Conservation (phyloP, 345 rosid species). For the Gossypium thurberi region DNA sequence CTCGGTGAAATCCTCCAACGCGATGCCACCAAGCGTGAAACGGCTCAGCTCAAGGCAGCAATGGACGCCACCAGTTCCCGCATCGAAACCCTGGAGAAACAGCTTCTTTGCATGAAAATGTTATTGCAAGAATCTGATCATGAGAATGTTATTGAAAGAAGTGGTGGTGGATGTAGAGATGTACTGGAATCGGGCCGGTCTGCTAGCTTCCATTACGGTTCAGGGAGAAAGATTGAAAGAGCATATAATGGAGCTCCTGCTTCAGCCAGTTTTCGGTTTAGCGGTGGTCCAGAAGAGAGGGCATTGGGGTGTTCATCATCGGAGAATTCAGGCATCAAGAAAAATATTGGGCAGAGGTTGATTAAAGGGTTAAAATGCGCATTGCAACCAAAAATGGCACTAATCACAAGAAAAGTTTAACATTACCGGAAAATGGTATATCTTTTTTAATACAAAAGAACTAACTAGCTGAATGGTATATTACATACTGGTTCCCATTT, state of each 20-base stretch:
- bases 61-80: constrained; percentile 66
- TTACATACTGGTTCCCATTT: no score
- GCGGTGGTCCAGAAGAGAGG: constrained; percentile 15
- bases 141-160: constrained; percentile 12
- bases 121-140: constrained; percentile 25
- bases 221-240: constrained; percentile 31
- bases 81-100: constrained; percentile 60
- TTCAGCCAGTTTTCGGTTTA: constrained; percentile 37
- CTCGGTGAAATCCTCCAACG: constrained; percentile 67
- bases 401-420: not conserved
- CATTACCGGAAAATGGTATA: constrained; percentile 6
- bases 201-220: constrained; percentile 51
- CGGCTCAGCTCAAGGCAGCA: constrained; percentile 54
- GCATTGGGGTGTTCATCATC: not conserved
- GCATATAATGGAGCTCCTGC: constrained; percentile 44
- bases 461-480: no score
- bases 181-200: constrained; percentile 41
- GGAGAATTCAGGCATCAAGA: constrained; percentile 12
- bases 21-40: constrained; percentile 51
- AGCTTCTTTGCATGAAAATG: constrained; percentile 56
- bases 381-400: constrained; percentile 26
- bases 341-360: constrained; percentile 42
- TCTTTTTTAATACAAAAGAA: no score
- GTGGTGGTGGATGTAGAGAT: constrained; percentile 6
- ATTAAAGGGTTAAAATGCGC: constrained; percentile 48